Conservation (phyloP, 805 yeast species). For the Metschnikowia reukaufii region DNA sequence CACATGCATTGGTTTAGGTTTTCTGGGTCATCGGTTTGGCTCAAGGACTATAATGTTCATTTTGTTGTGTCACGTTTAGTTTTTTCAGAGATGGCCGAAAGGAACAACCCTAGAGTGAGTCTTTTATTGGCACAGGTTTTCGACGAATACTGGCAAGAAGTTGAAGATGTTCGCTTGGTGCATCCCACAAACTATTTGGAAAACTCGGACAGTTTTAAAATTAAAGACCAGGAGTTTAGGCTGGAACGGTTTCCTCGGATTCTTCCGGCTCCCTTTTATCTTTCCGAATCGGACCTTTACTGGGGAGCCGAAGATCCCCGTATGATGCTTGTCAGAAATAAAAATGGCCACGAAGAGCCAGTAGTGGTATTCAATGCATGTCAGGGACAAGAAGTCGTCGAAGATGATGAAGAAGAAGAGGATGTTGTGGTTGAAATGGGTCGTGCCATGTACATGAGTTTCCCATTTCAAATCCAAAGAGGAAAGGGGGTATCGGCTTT, state of each 20-base stretch:
- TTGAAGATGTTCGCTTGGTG: slow-evolving; percentile 23
- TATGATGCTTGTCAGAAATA: slow-evolving; percentile 32
- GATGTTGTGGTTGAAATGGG: no score
- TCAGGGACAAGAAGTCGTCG: slow-evolving; percentile 9
- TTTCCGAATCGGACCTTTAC: slow-evolving; percentile 15
- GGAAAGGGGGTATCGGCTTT: slow-evolving; percentile 8
- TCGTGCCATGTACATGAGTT: slow-evolving; percentile 16
- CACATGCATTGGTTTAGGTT: slow-evolving; percentile 21
- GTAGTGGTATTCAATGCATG: slow-evolving; percentile 43
- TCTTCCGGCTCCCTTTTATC: slow-evolving; percentile 12
- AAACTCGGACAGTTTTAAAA: slow-evolving; percentile 2
- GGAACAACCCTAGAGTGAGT: slow-evolving; percentile 17
- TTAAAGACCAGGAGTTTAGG: slow-evolving; percentile 8
- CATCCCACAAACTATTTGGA: slow-evolving; percentile 22
- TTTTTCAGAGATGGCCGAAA: slow-evolving; percentile 14
- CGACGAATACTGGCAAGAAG: slow-evolving; percentile 24
- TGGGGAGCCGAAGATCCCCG: slow-evolving; percentile 55
- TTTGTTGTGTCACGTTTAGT: slow-evolving; percentile 22
- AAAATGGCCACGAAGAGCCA: slow-evolving; percentile 45
- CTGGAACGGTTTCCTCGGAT: slow-evolving; percentile 14
- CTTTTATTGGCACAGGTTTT: slow-evolving; percentile 23
- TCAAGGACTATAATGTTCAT: slow-evolving; percentile 23
- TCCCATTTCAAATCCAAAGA: slow-evolving; percentile 20
- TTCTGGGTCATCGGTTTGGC: slow-evolving; percentile 25
- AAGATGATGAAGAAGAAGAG: background rate